Conservation (phyloP, 1,284 basidiomycete genomes). For the Cryptococcus sp. region DNA sequence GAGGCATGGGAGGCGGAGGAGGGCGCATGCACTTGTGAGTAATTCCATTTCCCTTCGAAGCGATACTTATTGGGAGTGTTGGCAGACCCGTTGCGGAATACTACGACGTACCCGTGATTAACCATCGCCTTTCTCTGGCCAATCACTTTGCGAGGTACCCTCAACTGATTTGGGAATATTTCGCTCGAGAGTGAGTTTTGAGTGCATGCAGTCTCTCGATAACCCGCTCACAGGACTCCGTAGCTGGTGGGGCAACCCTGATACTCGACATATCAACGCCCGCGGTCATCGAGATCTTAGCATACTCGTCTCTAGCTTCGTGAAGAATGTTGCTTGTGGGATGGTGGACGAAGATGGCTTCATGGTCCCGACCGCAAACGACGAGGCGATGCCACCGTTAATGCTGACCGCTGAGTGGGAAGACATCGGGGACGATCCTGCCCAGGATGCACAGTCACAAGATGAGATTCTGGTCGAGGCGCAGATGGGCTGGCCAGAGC, state of each 20-base stretch:
- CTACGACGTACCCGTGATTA: slow-evolving; percentile 51
- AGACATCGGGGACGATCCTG: neutral
- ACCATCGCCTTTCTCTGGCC: slow-evolving; percentile 47
- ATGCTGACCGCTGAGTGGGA: neutral
- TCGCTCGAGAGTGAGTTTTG: slow-evolving; percentile 41
- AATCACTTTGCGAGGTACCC: slow-evolving; percentile 51
- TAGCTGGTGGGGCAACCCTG: slow-evolving; percentile 49
- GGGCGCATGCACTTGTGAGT: slow-evolving; percentile 49
- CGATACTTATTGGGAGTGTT: neutral
- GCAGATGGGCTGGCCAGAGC: slow-evolving; percentile 31
- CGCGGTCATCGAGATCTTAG: slow-evolving; percentile 49
- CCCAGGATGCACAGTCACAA: slow-evolving; percentile 5
- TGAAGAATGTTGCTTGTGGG: slow-evolving; percentile 44
- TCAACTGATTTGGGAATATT: slow-evolving; percentile 46
- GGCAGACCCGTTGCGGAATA: slow-evolving; percentile 48
- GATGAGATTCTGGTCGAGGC: slow-evolving; percentile 5
- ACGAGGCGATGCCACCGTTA: neutral
- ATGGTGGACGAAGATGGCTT: slow-evolving; percentile 32
- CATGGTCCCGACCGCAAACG: slow-evolving; percentile 2
- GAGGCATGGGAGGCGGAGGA: slow-evolving; percentile 51
- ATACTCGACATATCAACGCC: slow-evolving; percentile 48
- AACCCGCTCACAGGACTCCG: too few relatives aligned
- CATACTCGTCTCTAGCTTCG: slow-evolving; percentile 40
- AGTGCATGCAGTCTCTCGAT: too few relatives aligned
- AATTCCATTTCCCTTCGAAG: neutral